These are phyloP conservation scores for Hypoxylon sp. DNA, from an alignment of 2,329 filamentous ascomycete genomes.

Conservation along the genomic window DNA sequence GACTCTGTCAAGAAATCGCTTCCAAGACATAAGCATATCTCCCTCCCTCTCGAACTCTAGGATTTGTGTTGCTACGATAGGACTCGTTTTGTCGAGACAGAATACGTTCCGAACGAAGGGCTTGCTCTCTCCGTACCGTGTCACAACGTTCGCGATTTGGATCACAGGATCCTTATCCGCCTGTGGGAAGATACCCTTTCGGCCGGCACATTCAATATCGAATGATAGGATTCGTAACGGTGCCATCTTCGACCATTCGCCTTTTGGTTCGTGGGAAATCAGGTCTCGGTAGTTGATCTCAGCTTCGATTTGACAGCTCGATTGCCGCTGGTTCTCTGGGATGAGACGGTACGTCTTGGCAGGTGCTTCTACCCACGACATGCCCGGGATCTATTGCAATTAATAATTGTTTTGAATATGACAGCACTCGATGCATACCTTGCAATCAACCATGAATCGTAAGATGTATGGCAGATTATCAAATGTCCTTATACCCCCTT, in stretches of 20 bases:
- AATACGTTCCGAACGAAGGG: slow-evolving; percentile 98
- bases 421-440: slow-evolving; percentile 64
- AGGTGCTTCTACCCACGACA: slow-evolving; percentile 96
- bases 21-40: slow-evolving; percentile 93
- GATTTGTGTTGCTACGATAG: slow-evolving; percentile 95
- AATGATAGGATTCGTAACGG: slow-evolving; percentile 94
- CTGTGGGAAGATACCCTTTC: slow-evolving; percentile 97
- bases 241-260: slow-evolving; percentile 98
- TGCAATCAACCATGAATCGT: slow-evolving; percentile 97
- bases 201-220: slow-evolving; percentile 98
- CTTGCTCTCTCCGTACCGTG: slow-evolving; percentile 93
- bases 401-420: slow-evolving; percentile 30
- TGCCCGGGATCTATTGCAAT: slow-evolving; percentile 79
- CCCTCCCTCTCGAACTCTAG: slow-evolving; percentile 85
- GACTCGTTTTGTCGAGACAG: slow-evolving; percentile 90
- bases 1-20: slow-evolving; percentile 87
- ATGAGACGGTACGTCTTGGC: slow-evolving; percentile 81
- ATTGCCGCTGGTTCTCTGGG: slow-evolving; percentile 77
- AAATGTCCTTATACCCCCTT: slow-evolving; percentile 85
- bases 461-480: slow-evolving; percentile 97
- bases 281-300: slow-evolving; percentile 85
- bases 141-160: slow-evolving; percentile 97
- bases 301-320: slow-evolving; percentile 97
- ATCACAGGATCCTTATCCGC: slow-evolving; percentile 93
- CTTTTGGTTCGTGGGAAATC: slow-evolving; percentile 87